Base-by-base conservation (phyloP, 768 basidiomycete species). In the Hebeloma cylindrosporum region DNA sequence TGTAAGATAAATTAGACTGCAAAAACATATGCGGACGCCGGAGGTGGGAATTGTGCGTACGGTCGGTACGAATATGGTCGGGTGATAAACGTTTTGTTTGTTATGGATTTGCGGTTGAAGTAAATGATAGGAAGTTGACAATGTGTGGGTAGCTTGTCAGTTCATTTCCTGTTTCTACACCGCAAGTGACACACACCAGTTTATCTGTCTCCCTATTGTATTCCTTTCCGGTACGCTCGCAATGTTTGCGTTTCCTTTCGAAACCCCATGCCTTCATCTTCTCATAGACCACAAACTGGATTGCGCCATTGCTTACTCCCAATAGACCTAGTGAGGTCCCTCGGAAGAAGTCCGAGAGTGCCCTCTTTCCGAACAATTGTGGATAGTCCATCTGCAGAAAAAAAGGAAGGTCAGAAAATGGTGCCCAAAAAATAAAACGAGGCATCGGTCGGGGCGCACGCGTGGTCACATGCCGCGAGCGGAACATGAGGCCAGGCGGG, bases 221-320 rank as follows among this genome's bases (percentile, higher is more conserved):
- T 11, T 69, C 64, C 48, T 71, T 71, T 3, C 89, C 90, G 4
- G 76, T 68, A 28, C 70, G 75, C 46, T 76, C 75, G 38, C 80
- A 80, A 54, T 74, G 77, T 53, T 70, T 77, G 51, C 77, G 72
- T 65, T 91, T 93, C 48, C 79, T 77, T 53, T 89, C 85, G 56
- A 91, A 89, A 5, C 89, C 83, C 82, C 90, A 88, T 18, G 75
- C 69, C 63, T 98, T 98, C 83, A 99, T 84, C 65, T 95, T 83
- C 60, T 99, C 96, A 60, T 98, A 99, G 1, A 82, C 80, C 70
- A 95, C 90, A 65, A 99, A 99, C 62, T 98, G 96, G 29, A 96
- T 73, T 0, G 93, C 92, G 1, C 96, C 94, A 57, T 93, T 98
- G 62, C 85, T 83, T 48, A 97, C 93, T 10, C 96, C 96, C 26